A percentile compares a stretch with the other conserved stretches of the same genome.
phyloP scores from a whole-genome alignment of 306 rosid species.

The Trichosanthes truncata region DNA sequence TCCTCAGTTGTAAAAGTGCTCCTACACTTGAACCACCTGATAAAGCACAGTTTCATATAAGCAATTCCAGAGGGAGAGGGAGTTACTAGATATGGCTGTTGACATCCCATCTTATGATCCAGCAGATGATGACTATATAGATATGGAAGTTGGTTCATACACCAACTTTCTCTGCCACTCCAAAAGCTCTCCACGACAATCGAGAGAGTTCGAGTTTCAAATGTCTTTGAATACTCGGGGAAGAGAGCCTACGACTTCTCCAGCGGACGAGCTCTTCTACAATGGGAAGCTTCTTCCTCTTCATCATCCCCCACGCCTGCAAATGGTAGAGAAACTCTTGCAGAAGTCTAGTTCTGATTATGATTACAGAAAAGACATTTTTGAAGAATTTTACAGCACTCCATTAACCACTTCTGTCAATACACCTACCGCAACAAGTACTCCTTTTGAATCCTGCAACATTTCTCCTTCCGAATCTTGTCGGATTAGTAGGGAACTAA shows the following conservation, averaged over 20 bases:
- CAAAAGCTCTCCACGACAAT: constrained; percentile 30
- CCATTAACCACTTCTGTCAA: constrained; percentile 60
- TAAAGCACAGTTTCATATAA: constrained; percentile 20
- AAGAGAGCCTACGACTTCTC: constrained; percentile 61
- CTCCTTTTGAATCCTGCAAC: constrained; percentile 89
- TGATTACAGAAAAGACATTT: constrained; percentile 26
- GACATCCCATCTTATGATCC: constrained; percentile 34
- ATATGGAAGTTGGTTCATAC: constrained; percentile 78
- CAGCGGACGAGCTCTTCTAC: constrained; percentile 99
- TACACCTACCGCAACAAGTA: constrained; percentile 51
- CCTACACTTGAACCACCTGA: constrained; percentile 29
- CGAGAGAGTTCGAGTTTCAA: constrained; percentile 93
- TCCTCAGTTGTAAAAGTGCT: constrained; percentile 30
- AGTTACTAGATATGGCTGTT: constrained; percentile 44
- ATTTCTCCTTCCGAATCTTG: constrained; percentile 68
- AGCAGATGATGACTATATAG: constrained; percentile 83
- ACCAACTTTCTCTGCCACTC: constrained; percentile 40
- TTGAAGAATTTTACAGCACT: constrained; percentile 65
- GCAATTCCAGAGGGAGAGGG: constrained; percentile 9
- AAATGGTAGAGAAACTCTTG: constrained; percentile 80
- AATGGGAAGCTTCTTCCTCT: constrained; percentile 97
- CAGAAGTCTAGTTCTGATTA: constrained; percentile 32
- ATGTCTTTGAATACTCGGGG: constrained; percentile 60
- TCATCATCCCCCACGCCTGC: constrained; percentile 84
- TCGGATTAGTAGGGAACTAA: constrained; percentile 66